Evolutionary conservation across 108 stramenopile species (phyloP), one percentile per base, ranked within the genome.

Genomic region (Nitzschia sp.): DNA sequence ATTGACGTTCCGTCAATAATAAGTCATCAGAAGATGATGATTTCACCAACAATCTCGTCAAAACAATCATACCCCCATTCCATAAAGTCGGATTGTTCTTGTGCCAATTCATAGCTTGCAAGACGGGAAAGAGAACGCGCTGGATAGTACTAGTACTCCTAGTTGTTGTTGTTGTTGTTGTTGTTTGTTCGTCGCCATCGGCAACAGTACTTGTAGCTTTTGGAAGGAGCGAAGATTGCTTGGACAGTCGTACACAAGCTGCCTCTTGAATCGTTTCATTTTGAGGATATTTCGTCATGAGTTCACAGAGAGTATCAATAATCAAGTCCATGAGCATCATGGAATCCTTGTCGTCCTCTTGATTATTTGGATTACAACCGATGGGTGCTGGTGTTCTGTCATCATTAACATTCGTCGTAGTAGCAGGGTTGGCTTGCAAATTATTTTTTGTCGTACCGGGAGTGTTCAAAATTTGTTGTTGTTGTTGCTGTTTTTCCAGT

Each of bases 51-150:
- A 50, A 21, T 19, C 48, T 11, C 9, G 48, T 50, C 19, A 50
- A 16, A 19, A 50, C 48, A 11, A 50, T 21, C 48, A 50, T 50
- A n/a, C 48, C 48, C 4, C 16, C 48, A 50, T 50, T 50, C 48
- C 48, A 50, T 21, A 50, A 21, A 4, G 21, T n/a, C 17, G 19
- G 17, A 50, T 50, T 50, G 21, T 50, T 11, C 9, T n/a, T 8
- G 19, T 50, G 48, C 48, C 48, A 50, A 50, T 50, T 50, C 48
- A 50, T 50, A n/a, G 48, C 48, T 50, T 50, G 48, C 19, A 50
- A 50, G 16, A 50, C 48, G 13, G 48, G 48, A 22, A 50, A 50
- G 4, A 50, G 13, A 22, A 50, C 19, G 13, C 48, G 13, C 19
- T 50, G 48, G 19, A 50, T 19, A 11, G 6, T 6, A 41, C 38